Base-by-base conservation (phyloP, 192 early-diverging fungal species). In the Podila epigama region DNA sequence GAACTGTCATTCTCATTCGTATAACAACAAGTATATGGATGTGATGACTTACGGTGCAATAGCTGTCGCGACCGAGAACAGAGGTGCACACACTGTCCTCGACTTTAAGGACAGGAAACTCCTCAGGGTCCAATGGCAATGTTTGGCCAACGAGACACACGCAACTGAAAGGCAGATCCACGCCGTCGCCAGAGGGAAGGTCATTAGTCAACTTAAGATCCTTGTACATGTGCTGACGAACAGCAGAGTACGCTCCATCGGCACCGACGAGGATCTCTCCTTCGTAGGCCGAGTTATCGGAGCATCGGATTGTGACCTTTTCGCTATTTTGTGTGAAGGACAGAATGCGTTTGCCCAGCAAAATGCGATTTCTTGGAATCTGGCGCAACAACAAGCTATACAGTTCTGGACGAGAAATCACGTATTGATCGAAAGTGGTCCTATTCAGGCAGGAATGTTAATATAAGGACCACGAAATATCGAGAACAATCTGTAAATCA, bases 211-310 rank as follows among this genome's bases (percentile, higher is more conserved):
- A 20, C n/a, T 58, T 58, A 15, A 58, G 15, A 16, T 36, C 18
- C 39, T 60, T 20, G 40, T 42, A 60, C 58, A 60, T 25, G 13
- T 40, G 5, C 59, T 72, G 68, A 6, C 68, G 59, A 15, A 70
- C 60, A 9, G 32, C 28, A 18, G 44, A 52, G 51, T 60, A 70
- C 6, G 58, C 68, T 22, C 68, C 68, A 33, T 70, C 68, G 27
- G 68, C 68, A 55, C 68, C 68, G 32, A 70, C 40, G 1, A 70
- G 32, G 22, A 70, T 63, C 20, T 63, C 60, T 4, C 60, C 68
- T 35, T 61, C 29, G 22, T 50, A 70, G 16, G 28, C 39, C 15
- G 36, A 33, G 7, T 51, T 53, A 31, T 70, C 60, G 11, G 42
- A 32, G 5, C 39, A 52, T n/a, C n/a, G n/a, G n/a, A n/a, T n/a